A percentile compares a stretch with the other conserved stretches of the same genome.
Conservation (phyloP, 2,329 filamentous ascomycete species). For the Zalaria obscura region DNA sequence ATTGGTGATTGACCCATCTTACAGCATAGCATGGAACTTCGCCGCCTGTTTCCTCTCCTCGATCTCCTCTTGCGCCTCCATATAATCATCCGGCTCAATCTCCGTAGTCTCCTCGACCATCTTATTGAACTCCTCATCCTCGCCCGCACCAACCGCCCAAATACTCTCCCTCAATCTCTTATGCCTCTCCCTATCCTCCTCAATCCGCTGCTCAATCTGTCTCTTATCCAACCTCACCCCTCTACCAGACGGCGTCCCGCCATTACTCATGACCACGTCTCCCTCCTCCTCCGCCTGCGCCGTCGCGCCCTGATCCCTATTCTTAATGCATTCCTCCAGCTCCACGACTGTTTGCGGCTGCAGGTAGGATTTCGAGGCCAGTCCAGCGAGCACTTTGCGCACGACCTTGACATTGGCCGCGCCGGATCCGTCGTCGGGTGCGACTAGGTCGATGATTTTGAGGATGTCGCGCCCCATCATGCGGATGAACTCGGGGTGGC, state of each 20-base stretch:
- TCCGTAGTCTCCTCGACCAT: conserved; percentile 82
- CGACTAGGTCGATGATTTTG: conserved; percentile 81
- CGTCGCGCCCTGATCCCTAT: conserved; percentile 44
- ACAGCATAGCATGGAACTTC: conserved; percentile 19
- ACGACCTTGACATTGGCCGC: conserved; percentile 81
- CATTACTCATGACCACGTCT: conserved; percentile 6
- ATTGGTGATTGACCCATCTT: not conserved
- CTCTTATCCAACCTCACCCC: conserved; percentile 55
- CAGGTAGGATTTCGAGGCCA: conserved; percentile 55
- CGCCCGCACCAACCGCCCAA: conserved; percentile 58
- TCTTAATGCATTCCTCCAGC: conserved; percentile 71
- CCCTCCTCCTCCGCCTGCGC: conserved; percentile 3
- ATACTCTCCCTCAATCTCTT: conserved; percentile 85
- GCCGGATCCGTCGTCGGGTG: conserved; percentile 71
- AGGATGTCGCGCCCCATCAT: conserved; percentile 95
- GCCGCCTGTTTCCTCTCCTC: conserved; percentile 37
- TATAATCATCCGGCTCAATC: conserved; percentile 72
- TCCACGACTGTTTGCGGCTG: conserved; percentile 60
- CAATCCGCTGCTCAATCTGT: conserved; percentile 89
- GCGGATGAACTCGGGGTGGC: conserved; percentile 66
- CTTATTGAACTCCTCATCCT: conserved; percentile 60
- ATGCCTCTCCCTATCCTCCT: conserved; percentile 90
- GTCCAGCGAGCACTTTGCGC: conserved; percentile 47
- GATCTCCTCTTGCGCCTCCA: conserved; percentile 61
- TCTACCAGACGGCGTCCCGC: conserved; percentile 8